Conservation (phyloP, 352 stramenopile species). For the Pythium insidiosum region DNA sequence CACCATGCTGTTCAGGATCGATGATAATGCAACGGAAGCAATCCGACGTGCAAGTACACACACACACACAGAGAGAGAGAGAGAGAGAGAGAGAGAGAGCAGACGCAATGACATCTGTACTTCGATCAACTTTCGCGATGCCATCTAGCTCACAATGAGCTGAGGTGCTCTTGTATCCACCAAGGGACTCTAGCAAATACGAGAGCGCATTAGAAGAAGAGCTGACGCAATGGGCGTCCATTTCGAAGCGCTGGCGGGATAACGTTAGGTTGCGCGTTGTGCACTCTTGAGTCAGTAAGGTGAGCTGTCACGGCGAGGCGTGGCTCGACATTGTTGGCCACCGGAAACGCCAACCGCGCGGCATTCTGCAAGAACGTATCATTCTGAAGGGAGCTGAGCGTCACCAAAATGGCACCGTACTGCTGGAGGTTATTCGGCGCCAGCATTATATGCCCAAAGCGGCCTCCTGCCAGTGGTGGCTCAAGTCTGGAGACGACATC, state of each 20-base stretch:
- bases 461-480: slow-evolving; percentile 9
- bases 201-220: slow-evolving; percentile 18
- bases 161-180: slow-evolving; percentile 2
- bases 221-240: slow-evolving; percentile 11
- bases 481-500: slow-evolving; percentile 12
- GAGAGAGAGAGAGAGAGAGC: too few relatives aligned
- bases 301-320: slow-evolving; percentile 13
- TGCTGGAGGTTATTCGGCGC: slow-evolving; percentile 16
- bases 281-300: slow-evolving; percentile 15
- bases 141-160: slow-evolving; percentile 2
- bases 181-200: slow-evolving; percentile 6
- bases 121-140: slow-evolving; percentile 6
- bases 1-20: too few relatives aligned
- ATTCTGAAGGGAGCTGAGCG: slow-evolving; percentile 6
- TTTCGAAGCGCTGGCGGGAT: slow-evolving; percentile 11
- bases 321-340: slow-evolving; percentile 17
- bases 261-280: slow-evolving; percentile 10
- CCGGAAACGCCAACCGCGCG: slow-evolving; percentile 15
- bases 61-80: too few relatives aligned
- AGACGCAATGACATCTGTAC: slow-evolving; percentile 6
- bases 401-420: slow-evolving; percentile 6
- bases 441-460: slow-evolving; percentile 9
- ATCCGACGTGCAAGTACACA: too few relatives aligned
- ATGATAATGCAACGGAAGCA: too few relatives aligned
- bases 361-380: slow-evolving; percentile 20